These are phyloP conservation scores for Fusarium succisae DNA, from an alignment of 2,329 filamentous ascomycete species.

Conservation along the genomic window DNA sequence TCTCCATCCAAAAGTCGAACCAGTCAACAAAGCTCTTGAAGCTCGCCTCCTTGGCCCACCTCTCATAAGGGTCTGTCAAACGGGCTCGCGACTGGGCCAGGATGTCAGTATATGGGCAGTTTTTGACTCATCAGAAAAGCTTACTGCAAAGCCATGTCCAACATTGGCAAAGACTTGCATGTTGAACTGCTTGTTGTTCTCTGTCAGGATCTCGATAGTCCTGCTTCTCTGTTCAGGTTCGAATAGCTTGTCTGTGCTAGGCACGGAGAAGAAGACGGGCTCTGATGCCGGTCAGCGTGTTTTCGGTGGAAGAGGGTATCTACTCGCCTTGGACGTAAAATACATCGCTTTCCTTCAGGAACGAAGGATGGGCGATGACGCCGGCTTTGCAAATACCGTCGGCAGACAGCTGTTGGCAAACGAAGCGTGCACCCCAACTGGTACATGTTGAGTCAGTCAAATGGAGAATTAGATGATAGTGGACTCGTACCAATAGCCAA, in stretches of 20 bases:
- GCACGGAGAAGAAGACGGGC: background rate
- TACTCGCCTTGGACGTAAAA: background rate
- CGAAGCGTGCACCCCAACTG: background rate
- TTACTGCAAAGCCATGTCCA: background rate
- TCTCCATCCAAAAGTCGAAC: background rate
- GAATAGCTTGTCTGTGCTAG: background rate
- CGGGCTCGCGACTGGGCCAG: background rate
- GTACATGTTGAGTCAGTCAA: background rate
- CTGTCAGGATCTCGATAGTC: background rate
- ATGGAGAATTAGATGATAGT: too few species aligned
- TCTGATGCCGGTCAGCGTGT: background rate
- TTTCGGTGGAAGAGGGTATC: rapidly evolving
- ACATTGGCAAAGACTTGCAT: background rate
- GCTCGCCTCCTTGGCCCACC: background rate
- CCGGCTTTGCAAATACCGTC: background rate
- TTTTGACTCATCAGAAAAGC: background rate
- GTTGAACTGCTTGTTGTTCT: background rate
- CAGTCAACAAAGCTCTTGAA: background rate
- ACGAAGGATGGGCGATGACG: background rate
- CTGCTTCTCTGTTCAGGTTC: background rate
- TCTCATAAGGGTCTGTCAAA: background rate
- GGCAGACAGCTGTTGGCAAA: background rate
- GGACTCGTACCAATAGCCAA: background rate
- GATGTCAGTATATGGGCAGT: background rate
- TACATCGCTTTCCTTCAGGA: background rate